Evolutionary conservation across 139 green algal species (phyloP).

Genomic region (Edaphochlamys debaryana): DNA sequence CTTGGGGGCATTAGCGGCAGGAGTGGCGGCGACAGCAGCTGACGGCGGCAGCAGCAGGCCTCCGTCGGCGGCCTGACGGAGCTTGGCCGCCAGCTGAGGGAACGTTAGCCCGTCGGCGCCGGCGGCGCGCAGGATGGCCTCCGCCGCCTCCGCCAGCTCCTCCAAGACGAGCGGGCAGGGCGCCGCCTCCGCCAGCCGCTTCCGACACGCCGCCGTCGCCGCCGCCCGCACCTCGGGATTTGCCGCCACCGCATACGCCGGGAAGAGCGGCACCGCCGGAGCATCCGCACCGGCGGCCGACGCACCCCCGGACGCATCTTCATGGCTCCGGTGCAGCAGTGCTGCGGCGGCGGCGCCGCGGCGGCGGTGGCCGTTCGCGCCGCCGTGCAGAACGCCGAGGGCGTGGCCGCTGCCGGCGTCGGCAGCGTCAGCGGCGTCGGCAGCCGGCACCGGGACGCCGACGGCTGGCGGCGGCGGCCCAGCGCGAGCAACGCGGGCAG

Average conservation of each 20-base stretch:
- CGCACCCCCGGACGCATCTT: no score
- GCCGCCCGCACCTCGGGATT: background rate
- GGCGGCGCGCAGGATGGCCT: constrained; percentile 9
- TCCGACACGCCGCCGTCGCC: constrained; percentile 1
- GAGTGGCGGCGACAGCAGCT: no score
- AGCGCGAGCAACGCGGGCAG: background rate
- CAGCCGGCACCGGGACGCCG: background rate
- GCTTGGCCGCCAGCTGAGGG: background rate
- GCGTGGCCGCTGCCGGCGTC: no score
- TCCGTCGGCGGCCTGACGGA: background rate
- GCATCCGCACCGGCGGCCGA: no score
- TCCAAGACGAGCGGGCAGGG: background rate
- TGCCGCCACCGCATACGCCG: background rate
- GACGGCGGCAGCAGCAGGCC: no score
- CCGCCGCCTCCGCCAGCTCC: background rate
- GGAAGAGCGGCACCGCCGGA: background rate
- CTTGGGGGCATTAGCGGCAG: no score
- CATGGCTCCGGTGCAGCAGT: no score
- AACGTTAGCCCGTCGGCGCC: constrained; percentile 2
- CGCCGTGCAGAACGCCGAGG: no score
- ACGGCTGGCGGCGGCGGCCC: background rate
- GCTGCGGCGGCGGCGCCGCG: no score
- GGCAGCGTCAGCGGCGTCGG: background rate
- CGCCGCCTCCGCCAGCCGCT: background rate
- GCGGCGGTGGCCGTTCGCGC: background rate